Conservation (phyloP, 768 basidiomycete genomes). For the Lyophyllum semitale region DNA sequence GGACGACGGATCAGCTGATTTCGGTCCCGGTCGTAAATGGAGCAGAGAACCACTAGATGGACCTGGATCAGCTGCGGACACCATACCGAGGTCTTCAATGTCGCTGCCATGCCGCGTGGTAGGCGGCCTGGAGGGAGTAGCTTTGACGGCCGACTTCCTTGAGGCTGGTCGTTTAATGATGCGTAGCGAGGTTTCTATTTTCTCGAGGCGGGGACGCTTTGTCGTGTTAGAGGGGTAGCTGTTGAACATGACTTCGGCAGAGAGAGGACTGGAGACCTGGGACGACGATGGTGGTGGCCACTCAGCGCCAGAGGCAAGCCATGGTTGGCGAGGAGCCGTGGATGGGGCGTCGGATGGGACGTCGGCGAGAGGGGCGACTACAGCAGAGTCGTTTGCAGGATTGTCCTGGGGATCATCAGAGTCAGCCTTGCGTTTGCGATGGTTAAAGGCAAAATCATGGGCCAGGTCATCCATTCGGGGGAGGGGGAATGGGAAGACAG, state of each 20-base stretch:
- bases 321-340: constrained; percentile 44
- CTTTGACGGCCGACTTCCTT: constrained; percentile 20
- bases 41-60: constrained; percentile 47
- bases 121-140: constrained; percentile 19
- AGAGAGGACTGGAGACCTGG: constrained; percentile 31
- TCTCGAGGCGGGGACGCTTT: constrained; percentile 47
- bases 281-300: constrained; percentile 31
- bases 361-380: constrained; percentile 25
- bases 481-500: constrained; percentile 19
- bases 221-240: constrained; percentile 21
- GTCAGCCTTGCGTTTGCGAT: constrained; percentile 72
- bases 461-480: constrained; percentile 62
- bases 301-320: constrained; percentile 30
- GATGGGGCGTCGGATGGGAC: constrained; percentile 10
- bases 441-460: constrained; percentile 51
- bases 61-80: constrained; percentile 42
- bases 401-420: constrained; percentile 43
- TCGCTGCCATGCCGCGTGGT: constrained; percentile 39
- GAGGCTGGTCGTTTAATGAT: constrained; percentile 14
- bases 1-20: constrained; percentile 31
- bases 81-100: constrained; percentile 48
- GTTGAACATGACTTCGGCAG: constrained; percentile 24
- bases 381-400: constrained; percentile 29
- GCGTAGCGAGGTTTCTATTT: constrained; percentile 26
- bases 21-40: constrained; percentile 26